Conservation (phyloP, 1,284 basidiomycete species). For the Tylopilus sp. region DNA sequence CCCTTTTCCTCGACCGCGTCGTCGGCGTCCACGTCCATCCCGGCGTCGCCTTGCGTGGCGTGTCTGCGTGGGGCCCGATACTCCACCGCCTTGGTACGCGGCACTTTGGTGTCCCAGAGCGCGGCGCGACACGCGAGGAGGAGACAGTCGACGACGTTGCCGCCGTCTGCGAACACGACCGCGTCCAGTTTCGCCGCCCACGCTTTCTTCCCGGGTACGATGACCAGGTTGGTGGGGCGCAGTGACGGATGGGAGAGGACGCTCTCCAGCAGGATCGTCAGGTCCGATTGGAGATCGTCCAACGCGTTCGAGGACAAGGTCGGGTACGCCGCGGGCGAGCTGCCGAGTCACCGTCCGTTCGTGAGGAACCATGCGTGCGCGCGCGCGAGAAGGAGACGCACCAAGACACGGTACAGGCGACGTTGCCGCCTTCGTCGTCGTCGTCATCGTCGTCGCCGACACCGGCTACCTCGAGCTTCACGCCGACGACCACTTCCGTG, state of each 20-base stretch:
- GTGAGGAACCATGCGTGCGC: too few species aligned
- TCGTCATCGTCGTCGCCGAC: slow-evolving; percentile 48
- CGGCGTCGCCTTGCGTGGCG: slow-evolving; percentile 26
- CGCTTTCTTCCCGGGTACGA: slow-evolving; percentile 61
- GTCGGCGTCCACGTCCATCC: slow-evolving; percentile 54
- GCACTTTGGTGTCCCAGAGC: slow-evolving; percentile 77
- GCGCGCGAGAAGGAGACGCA: slow-evolving; percentile 48
- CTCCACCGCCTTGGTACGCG: slow-evolving; percentile 64
- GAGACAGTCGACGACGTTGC: slow-evolving; percentile 71
- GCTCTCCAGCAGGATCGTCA: slow-evolving; percentile 56
- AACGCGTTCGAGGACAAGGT: slow-evolving; percentile 57
- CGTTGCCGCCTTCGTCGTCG: slow-evolving; percentile 54
- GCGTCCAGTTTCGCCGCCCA: slow-evolving; percentile 73
- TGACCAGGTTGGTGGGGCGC: slow-evolving; percentile 59
- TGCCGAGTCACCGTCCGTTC: slow-evolving; percentile 39
- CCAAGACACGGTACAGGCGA: slow-evolving; percentile 73
- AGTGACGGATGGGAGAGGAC: slow-evolving; percentile 62
- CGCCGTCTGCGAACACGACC: slow-evolving; percentile 66
- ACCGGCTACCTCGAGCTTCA: slow-evolving; percentile 71
- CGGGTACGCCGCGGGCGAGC: slow-evolving; percentile 77
- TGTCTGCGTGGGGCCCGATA: slow-evolving; percentile 45
- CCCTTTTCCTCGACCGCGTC: slow-evolving; percentile 20
- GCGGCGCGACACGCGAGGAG: slow-evolving; percentile 76
- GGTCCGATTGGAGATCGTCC: slow-evolving; percentile 72
- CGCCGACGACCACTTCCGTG: slow-evolving; percentile 43